phyloP scores from a whole-genome alignment of 1,284 basidiomycete genomes.

The Marasmius tenuissimus region DNA sequence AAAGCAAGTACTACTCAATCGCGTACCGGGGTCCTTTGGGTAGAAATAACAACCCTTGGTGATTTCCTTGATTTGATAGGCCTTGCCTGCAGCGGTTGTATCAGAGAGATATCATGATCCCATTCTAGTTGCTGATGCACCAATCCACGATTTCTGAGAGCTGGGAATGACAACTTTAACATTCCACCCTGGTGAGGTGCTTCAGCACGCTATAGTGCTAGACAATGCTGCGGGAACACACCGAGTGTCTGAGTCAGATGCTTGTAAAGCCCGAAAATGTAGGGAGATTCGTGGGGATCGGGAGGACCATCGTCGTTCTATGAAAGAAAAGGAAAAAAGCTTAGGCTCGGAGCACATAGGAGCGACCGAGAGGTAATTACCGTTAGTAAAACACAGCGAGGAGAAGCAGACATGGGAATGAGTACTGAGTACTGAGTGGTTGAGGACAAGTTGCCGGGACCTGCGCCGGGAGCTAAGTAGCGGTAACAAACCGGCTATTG shows the following conservation, averaged over 20 bases:
- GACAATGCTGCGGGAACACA: constrained; percentile 23
- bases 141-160: constrained; percentile 90
- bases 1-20: neutral
- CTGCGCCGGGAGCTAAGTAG: neutral
- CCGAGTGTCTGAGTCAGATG: constrained; percentile 67
- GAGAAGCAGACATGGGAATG: neutral
- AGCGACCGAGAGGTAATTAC: neutral
- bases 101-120: constrained; percentile 1
- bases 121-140: constrained; percentile 31
- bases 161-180: constrained; percentile 89
- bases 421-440: no score
- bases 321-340: neutral
- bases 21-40: constrained; percentile 58
- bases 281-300: constrained; percentile 69
- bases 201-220: constrained; percentile 3
- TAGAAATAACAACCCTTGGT: constrained; percentile 82
- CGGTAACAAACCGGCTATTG: no score
- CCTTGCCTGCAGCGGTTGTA: constrained; percentile 56
- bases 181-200: constrained; percentile 62
- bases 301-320: constrained; percentile 92
- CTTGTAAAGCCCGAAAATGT: constrained; percentile 78
- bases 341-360: neutral
- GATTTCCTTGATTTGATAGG: constrained; percentile 81
- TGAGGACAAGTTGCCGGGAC: neutral
- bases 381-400: neutral